These are phyloP conservation scores for Myriangium duriaei DNA, from an alignment of 2,329 filamentous ascomycete genomes.

Conservation along the genomic window DNA sequence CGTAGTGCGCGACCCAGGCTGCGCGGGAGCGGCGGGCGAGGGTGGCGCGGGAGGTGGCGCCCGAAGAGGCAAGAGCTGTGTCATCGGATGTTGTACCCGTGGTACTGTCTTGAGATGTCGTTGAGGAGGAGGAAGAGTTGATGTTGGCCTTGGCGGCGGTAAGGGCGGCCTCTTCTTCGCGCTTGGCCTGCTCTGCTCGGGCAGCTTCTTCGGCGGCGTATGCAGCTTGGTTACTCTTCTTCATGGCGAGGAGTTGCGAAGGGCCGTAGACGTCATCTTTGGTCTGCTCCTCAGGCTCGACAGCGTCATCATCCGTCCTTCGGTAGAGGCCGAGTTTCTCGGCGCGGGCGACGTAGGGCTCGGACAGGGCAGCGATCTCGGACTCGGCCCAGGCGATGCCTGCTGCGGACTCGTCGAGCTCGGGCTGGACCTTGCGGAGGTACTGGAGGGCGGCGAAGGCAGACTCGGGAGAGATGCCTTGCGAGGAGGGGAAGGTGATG, in stretches of 20 bases:
- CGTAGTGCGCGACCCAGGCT: conserved; percentile 26
- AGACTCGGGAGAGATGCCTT: conserved; percentile 16
- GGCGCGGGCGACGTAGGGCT: conserved; percentile 20
- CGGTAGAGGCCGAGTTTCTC: conserved; percentile 26
- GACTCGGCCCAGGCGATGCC: conserved; percentile 24
- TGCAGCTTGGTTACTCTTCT: conserved; percentile 19
- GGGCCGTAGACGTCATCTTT: conserved; percentile 17
- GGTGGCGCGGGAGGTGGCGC: background rate
- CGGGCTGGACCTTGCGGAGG: conserved; percentile 19
- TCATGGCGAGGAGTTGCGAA: conserved; percentile 18
- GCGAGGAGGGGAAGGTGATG: conserved; percentile 19
- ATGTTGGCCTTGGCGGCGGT: conserved; percentile 2
- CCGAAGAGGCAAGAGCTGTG: background rate
- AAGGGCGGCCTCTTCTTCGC: conserved; percentile 14
- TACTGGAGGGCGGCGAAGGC: conserved; percentile 23
- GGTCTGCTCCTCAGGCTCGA: conserved; percentile 17
- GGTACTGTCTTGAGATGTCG: conserved; percentile 10
- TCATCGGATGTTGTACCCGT: background rate
- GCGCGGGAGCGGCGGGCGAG: conserved; percentile 17
- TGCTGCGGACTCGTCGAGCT: conserved; percentile 23
- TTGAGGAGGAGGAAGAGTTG: conserved; percentile 20
- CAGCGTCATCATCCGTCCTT: conserved; percentile 11
- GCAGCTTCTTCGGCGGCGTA: conserved; percentile 12
- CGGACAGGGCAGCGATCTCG: conserved; percentile 19
- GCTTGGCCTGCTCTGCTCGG: conserved; percentile 7